Conservation (phyloP, 441 rosid species). For the Metrosideros polymorpha region DNA sequence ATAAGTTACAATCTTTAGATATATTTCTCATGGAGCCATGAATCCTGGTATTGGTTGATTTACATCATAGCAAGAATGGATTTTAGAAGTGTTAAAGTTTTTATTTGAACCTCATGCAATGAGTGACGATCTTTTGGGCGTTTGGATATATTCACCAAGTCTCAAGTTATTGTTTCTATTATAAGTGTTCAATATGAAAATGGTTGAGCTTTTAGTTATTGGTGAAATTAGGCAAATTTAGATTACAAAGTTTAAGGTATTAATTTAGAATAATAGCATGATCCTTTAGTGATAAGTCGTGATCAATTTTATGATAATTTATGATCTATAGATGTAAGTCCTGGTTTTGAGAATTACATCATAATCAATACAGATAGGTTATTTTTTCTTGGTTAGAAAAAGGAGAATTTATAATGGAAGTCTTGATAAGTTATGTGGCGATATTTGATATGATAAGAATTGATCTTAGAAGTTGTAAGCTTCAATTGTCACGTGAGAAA, state of each 20-base stretch:
- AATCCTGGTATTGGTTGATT: too few species aligned
- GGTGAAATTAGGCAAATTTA: not conserved
- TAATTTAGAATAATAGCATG: not conserved
- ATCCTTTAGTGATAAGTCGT: not conserved
- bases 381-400: not conserved
- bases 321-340: not conserved
- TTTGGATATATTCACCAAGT: not conserved
- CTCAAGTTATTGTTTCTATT: not conserved
- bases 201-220: not conserved
- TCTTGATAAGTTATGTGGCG: too few species aligned
- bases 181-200: not conserved
- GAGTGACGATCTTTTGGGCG: not conserved
- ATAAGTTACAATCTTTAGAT: too few species aligned
- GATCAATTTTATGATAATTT: not conserved
- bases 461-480: too few species aligned
- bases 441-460: too few species aligned
- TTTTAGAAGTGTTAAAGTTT: too few species aligned
- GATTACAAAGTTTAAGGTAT: not conserved
- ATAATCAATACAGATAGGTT: not conserved
- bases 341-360: not conserved
- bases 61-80: too few species aligned
- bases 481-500: too few species aligned
- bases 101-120: too few species aligned
- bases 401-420: too few species aligned
- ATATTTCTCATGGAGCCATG: too few species aligned